Percentiles rank a stretch among this genome's conserved stretches.
phyloP scores from a whole-genome alignment of 352 stramenopile species.

The Phytophthora tentaculata region DNA sequence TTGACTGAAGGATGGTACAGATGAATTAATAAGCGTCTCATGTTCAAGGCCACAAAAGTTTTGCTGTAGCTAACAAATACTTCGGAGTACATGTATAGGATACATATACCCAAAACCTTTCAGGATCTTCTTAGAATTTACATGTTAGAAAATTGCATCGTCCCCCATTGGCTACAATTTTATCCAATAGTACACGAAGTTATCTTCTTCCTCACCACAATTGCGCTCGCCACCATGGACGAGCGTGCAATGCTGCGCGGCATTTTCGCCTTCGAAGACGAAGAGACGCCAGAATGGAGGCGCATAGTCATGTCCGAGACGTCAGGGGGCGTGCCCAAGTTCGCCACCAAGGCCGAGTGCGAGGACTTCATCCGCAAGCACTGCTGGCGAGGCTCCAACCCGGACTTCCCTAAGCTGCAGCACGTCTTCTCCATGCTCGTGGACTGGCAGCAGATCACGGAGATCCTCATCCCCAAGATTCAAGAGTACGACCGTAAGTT shows the following conservation, averaged over 20 bases:
- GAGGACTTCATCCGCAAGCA: slow-evolving; percentile 89
- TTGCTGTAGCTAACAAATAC: too few relatives aligned
- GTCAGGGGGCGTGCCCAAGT: slow-evolving; percentile 81
- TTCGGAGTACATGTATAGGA: too few relatives aligned
- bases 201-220: background rate
- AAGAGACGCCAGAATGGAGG: slow-evolving; percentile 83
- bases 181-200: background rate
- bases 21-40: too few relatives aligned
- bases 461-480: slow-evolving; percentile 82
- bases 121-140: too few relatives aligned
- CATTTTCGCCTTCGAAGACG: slow-evolving; percentile 89
- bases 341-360: slow-evolving; percentile 88
- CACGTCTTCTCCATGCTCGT: slow-evolving; percentile 94
- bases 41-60: too few relatives aligned
- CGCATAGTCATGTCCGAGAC: slow-evolving; percentile 73
- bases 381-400: slow-evolving; percentile 90
- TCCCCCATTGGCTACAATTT: background rate
- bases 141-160: too few relatives aligned
- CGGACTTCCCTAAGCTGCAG: slow-evolving; percentile 89
- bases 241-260: slow-evolving; percentile 71
- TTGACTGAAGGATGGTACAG: too few relatives aligned
- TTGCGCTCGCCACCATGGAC: slow-evolving; percentile 37
- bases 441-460: slow-evolving; percentile 85
- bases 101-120: too few relatives aligned
- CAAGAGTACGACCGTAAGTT: slow-evolving; percentile 76